Evolutionary conservation across 1,284 basidiomycete species (phyloP).

Genomic region (Papiliotrema nemorosa): DNA sequence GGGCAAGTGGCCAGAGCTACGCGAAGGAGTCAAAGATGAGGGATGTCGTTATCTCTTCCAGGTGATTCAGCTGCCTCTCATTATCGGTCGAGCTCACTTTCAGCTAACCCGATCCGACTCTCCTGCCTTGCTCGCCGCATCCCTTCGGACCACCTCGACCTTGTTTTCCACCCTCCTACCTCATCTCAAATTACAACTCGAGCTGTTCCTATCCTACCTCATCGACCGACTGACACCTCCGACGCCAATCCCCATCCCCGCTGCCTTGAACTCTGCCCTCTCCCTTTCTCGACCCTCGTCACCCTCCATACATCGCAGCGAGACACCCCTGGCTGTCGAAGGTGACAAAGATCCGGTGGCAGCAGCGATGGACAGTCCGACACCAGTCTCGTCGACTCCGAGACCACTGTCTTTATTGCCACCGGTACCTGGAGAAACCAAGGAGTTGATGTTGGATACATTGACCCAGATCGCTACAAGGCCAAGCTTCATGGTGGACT

Average conservation of each 20-base stretch:
- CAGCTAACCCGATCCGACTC: conserved; percentile 89
- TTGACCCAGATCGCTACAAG: conserved; percentile 74
- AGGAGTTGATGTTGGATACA: conserved; percentile 87
- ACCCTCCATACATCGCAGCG: conserved; percentile 36
- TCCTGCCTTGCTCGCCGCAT: conserved; percentile 68
- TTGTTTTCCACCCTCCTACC: conserved; percentile 84
- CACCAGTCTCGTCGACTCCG: conserved; percentile 28
- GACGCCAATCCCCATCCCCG: conserved; percentile 35
- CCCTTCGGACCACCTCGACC: conserved; percentile 80
- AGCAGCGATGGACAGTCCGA: conserved; percentile 1
- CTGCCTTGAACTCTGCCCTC: conserved; percentile 23
- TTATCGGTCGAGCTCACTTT: neutral
- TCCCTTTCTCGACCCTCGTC: conserved; percentile 56
- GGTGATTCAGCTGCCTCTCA: conserved; percentile 14
- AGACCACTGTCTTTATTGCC: conserved; percentile 46
- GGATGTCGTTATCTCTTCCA: conserved; percentile 93
- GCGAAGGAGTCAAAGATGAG: conserved; percentile 59
- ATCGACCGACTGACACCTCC: conserved; percentile 80
- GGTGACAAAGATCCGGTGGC: conserved; percentile 7
- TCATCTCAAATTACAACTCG: conserved; percentile 92
- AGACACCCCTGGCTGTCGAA: neutral
- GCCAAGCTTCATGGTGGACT: conserved; percentile 78
- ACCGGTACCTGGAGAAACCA: conserved; percentile 77
- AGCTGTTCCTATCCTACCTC: conserved; percentile 89
- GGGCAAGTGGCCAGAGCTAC: conserved; percentile 56